These are phyloP conservation scores for Cadophora sp. DNA, from an alignment of 2,329 filamentous ascomycete species.

Conservation along the genomic window DNA sequence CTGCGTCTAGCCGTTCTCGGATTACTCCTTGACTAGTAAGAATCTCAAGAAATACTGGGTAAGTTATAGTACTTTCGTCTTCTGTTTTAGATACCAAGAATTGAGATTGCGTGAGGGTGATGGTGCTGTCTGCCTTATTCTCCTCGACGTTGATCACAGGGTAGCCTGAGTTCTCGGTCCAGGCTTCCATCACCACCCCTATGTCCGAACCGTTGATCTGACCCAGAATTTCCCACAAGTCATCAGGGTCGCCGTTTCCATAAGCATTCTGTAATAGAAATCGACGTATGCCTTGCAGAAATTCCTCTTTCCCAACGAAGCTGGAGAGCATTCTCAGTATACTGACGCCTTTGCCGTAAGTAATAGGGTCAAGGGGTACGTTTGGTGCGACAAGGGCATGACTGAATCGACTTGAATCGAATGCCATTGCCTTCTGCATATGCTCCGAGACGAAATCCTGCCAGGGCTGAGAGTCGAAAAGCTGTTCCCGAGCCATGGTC, in stretches of 20 bases:
- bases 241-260: slow-evolving; percentile 64
- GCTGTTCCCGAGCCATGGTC: slow-evolving; percentile 21
- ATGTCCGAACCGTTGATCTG: slow-evolving; percentile 73
- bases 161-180: slow-evolving; percentile 75
- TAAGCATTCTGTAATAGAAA: slow-evolving; percentile 75
- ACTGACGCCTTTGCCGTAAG: slow-evolving; percentile 74
- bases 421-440: slow-evolving; percentile 28
- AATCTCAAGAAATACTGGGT: slow-evolving; percentile 70
- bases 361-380: slow-evolving; percentile 70
- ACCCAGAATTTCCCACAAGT: slow-evolving; percentile 71
- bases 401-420: slow-evolving; percentile 22
- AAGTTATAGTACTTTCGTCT: slow-evolving; percentile 70
- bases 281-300: slow-evolving; percentile 70
- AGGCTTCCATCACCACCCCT: slow-evolving; percentile 71
- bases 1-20: background rate
- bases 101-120: slow-evolving; percentile 72
- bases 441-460: slow-evolving; percentile 26
- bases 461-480: slow-evolving; percentile 30
- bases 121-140: slow-evolving; percentile 54
- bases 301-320: slow-evolving; percentile 71
- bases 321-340: slow-evolving; percentile 76
- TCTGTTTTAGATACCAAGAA: slow-evolving; percentile 66
- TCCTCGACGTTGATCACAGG: slow-evolving; percentile 69
- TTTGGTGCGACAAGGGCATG: slow-evolving; percentile 14
- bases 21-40: slow-evolving; percentile 64